Evolutionary conservation across 2,329 filamentous ascomycete species (phyloP).

Genomic region (Fusarium anguioides): DNA sequence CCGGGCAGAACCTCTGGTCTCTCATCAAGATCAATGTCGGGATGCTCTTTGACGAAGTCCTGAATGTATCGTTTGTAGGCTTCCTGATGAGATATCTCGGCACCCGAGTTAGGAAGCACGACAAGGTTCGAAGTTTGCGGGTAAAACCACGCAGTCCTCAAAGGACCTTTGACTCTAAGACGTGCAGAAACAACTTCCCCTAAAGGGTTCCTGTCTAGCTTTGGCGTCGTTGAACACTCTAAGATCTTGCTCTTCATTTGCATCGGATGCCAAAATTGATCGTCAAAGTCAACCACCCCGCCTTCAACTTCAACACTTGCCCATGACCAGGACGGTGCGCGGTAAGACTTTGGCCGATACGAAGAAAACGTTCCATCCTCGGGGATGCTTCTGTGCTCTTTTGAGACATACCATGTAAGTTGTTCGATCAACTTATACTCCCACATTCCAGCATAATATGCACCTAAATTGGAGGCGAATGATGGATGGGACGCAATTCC

Average conservation of each 20-base stretch:
- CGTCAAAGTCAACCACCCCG: background rate
- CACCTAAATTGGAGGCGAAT: background rate
- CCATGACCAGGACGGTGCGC: background rate
- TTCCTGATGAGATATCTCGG: background rate
- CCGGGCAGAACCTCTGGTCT: background rate
- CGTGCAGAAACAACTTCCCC: background rate
- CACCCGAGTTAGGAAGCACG: background rate
- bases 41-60: background rate
- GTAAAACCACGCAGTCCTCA: background rate
- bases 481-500: background rate
- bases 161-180: fast-evolving
- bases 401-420: background rate
- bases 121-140: background rate
- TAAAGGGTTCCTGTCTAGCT: background rate
- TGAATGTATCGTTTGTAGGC: background rate
- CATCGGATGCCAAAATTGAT: too few species aligned
- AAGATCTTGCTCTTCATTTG: background rate
- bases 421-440: background rate
- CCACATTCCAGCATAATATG: background rate
- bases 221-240: background rate
- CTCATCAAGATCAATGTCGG: background rate
- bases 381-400: background rate
- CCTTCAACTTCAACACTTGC: background rate
- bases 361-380: background rate
- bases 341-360: background rate